Conservation (phyloP, 495 filamentous ascomycete genomes). For the Apiosordaria backusii region DNA sequence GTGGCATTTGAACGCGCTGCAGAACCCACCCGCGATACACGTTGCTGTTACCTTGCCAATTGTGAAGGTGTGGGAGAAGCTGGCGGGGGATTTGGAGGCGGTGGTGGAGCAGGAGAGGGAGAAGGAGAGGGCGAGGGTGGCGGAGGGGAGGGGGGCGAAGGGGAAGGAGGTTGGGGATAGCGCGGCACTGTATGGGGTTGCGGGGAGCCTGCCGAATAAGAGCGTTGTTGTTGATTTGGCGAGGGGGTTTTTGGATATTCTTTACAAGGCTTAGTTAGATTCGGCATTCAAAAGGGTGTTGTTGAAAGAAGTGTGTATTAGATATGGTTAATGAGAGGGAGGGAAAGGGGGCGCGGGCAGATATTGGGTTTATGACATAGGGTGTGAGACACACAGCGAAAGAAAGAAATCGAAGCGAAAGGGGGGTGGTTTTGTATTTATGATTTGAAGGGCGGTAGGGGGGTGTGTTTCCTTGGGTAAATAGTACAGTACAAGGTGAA, state of each 20-base stretch:
- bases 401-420: neutral
- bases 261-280: conserved; percentile 89
- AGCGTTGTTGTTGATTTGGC: conserved; percentile 88
- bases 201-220: conserved; percentile 92
- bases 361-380: neutral
- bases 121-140: conserved; percentile 59
- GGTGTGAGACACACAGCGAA: neutral
- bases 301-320: neutral
- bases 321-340: neutral
- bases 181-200: conserved; percentile 90
- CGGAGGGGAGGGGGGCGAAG: conserved; percentile 71
- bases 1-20: conserved; percentile 95
- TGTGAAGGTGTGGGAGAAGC: conserved; percentile 69
- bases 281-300: too few relatives aligned
- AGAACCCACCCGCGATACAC: conserved; percentile 90
- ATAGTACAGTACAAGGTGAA: too few relatives aligned
- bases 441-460: neutral
- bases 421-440: neutral
- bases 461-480: neutral
- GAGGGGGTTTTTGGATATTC: conserved; percentile 85
- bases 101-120: conserved; percentile 74
- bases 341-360: neutral
- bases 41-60: conserved; percentile 92
- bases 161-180: conserved; percentile 64
- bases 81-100: conserved; percentile 72